A percentile compares a stretch with the other conserved stretches of the same genome.
These are phyloP conservation scores for Flaveria floridana DNA, from an alignment of 140 eudicot species.

Conservation along the genomic window DNA sequence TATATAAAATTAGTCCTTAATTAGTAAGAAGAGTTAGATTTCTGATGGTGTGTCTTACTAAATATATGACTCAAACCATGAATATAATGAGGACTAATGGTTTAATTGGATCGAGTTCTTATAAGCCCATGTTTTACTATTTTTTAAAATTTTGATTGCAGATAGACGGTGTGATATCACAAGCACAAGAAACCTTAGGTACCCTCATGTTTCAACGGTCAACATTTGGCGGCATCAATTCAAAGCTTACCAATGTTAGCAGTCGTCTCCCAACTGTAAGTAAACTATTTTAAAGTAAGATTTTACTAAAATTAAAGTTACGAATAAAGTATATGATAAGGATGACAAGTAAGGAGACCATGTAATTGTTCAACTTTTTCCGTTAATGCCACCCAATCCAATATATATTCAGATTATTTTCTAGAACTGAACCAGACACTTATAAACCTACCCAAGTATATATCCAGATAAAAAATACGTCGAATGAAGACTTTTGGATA, in stretches of 20 bases:
- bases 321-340: background rate
- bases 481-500: background rate
- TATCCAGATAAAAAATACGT: background rate
- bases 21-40: background rate
- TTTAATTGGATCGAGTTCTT: background rate
- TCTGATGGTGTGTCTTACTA: background rate
- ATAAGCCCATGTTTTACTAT: slow-evolving; percentile 8
- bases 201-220: slow-evolving; percentile 89
- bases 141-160: slow-evolving; percentile 33
- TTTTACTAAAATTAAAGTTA: background rate
- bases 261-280: slow-evolving; percentile 98
- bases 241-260: slow-evolving; percentile 91
- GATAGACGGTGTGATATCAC: slow-evolving; percentile 92
- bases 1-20: background rate
- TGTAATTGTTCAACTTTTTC: background rate
- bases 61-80: background rate
- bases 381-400: background rate
- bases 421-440: background rate
- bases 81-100: background rate
- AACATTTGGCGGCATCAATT: slow-evolving; percentile 91
- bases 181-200: slow-evolving; percentile 91
- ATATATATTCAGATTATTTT: background rate
- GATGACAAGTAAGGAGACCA: background rate
- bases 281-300: background rate
- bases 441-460: background rate